A percentile compares a stretch with the other conserved stretches of the same genome.
These are phyloP conservation scores for Hypoxylon fuscum DNA, from an alignment of 495 filamentous ascomycete species.

Conservation along the genomic window DNA sequence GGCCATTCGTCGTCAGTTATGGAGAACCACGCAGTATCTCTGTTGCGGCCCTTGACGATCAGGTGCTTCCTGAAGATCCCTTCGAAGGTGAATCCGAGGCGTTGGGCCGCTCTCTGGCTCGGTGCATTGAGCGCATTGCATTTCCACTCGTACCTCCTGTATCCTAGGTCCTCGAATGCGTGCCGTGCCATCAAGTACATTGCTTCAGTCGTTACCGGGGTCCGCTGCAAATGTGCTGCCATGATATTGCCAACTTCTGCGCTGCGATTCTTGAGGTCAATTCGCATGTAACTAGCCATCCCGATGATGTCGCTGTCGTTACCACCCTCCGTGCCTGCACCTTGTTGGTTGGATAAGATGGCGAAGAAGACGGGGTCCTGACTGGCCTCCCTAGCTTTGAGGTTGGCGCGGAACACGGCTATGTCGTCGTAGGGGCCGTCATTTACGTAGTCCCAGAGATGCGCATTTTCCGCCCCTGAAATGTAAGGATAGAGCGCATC, in stretches of 20 bases:
- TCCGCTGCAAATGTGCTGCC: conserved; percentile 55
- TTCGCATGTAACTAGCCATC: conserved; percentile 54
- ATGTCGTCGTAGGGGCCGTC: conserved; percentile 51
- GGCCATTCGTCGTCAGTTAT: conserved; percentile 63
- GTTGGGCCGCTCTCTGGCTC: conserved; percentile 57
- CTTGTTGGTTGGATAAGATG: conserved; percentile 46
- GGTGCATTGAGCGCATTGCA: conserved; percentile 60
- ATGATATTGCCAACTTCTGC: conserved; percentile 63
- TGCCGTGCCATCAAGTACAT: conserved; percentile 58
- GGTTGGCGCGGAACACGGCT: conserved; percentile 42
- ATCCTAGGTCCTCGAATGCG: conserved; percentile 61
- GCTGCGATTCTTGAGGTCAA: conserved; percentile 48
- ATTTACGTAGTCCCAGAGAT: conserved; percentile 60
- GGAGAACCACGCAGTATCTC: conserved; percentile 66
- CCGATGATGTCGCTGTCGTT: conserved; percentile 46
- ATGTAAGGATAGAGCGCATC: conserved; percentile 52
- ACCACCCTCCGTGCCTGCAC: background rate
- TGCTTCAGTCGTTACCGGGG: conserved; percentile 60
- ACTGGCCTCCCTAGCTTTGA: conserved; percentile 42
- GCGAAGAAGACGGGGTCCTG: conserved; percentile 54
- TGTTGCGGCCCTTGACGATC: conserved; percentile 62
- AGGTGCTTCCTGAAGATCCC: conserved; percentile 66
- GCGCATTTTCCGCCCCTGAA: conserved; percentile 45
- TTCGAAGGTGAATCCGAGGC: conserved; percentile 63
- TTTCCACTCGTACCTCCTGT: conserved; percentile 67